These are phyloP conservation scores for Myotisia sp. DNA, from an alignment of 2,329 filamentous ascomycete genomes.

Conservation along the genomic window DNA sequence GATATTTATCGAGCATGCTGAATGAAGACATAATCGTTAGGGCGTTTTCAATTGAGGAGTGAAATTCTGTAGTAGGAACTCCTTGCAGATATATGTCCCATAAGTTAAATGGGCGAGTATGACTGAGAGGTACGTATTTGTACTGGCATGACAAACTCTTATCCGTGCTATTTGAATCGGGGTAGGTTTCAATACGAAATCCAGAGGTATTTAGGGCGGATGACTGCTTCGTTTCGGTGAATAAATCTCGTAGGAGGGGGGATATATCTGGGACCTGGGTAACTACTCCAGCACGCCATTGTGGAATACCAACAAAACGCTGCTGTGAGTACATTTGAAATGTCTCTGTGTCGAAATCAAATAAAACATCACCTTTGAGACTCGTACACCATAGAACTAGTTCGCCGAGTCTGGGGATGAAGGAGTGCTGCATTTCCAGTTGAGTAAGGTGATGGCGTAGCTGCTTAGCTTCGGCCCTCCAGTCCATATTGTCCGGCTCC, in stretches of 20 bases:
- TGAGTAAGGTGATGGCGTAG: slow-evolving; percentile 31
- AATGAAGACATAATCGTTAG: slow-evolving; percentile 40
- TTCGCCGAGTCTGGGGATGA: slow-evolving; percentile 42
- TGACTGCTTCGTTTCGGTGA: slow-evolving; percentile 25
- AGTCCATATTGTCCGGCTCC: slow-evolving; percentile 42
- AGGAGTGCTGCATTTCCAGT: slow-evolving; percentile 33
- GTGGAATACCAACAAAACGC: slow-evolving; percentile 27
- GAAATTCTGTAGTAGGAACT: slow-evolving; percentile 29
- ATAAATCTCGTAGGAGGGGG: slow-evolving; percentile 33
- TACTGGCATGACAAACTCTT: slow-evolving; percentile 41
- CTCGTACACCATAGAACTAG: slow-evolving; percentile 39
- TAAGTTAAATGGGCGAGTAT: slow-evolving; percentile 41
- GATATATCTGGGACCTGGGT: slow-evolving; percentile 37
- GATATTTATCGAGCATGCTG: slow-evolving; percentile 38
- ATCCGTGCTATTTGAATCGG: slow-evolving; percentile 36
- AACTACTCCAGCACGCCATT: slow-evolving; percentile 45
- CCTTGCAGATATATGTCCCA: slow-evolving; percentile 38
- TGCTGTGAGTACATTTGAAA: slow-evolving; percentile 24
- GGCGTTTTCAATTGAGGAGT: slow-evolving; percentile 42
- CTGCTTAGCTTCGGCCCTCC: slow-evolving; percentile 36
- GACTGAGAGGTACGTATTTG: slow-evolving; percentile 40
- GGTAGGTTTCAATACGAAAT: slow-evolving; percentile 44
- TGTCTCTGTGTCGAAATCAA: slow-evolving; percentile 18
- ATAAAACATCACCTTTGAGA: slow-evolving; percentile 20
- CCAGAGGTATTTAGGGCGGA: slow-evolving; percentile 37